phyloP scores from a whole-genome alignment of 768 basidiomycete genomes.

The Boletus bicolor region DNA sequence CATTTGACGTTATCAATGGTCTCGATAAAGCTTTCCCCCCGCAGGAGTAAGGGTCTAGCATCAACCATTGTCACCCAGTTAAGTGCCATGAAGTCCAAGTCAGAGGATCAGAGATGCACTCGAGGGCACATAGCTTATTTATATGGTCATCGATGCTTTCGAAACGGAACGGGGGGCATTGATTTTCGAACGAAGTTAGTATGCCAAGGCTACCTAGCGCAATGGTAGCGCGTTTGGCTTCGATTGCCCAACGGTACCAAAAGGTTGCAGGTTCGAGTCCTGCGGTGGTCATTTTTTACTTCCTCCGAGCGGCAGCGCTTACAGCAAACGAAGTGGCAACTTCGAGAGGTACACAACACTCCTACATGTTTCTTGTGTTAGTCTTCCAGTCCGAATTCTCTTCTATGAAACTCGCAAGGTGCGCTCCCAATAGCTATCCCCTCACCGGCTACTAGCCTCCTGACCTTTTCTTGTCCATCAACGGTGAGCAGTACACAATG shows the following conservation, averaged over 20 bases:
- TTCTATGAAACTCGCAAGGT: conserved; percentile 61
- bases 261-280: conserved; percentile 97
- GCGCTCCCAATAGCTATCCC: conserved; percentile 58
- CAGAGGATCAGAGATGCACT: neutral
- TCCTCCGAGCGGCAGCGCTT: neutral
- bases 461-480: conserved; percentile 33
- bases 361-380: neutral
- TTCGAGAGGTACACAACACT: neutral
- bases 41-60: conserved; percentile 56
- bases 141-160: neutral
- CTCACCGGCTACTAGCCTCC: conserved; percentile 33
- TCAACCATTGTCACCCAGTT: conserved; percentile 74
- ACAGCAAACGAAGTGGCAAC: neutral
- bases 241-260: conserved; percentile 76
- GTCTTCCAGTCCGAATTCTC: conserved; percentile 15
- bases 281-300: conserved; percentile 69
- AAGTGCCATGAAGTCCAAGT: conserved; percentile 54
- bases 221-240: conserved; percentile 97
- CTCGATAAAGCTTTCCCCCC: conserved; percentile 57
- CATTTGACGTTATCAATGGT: conserved; percentile 59
- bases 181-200: neutral
- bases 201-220: conserved; percentile 66
- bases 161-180: neutral
- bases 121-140: neutral
- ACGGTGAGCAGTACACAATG: conserved; percentile 46